Base-by-base conservation (phyloP, 1,139 yeast species). In the Blastobotrys raffinosifermentans region DNA sequence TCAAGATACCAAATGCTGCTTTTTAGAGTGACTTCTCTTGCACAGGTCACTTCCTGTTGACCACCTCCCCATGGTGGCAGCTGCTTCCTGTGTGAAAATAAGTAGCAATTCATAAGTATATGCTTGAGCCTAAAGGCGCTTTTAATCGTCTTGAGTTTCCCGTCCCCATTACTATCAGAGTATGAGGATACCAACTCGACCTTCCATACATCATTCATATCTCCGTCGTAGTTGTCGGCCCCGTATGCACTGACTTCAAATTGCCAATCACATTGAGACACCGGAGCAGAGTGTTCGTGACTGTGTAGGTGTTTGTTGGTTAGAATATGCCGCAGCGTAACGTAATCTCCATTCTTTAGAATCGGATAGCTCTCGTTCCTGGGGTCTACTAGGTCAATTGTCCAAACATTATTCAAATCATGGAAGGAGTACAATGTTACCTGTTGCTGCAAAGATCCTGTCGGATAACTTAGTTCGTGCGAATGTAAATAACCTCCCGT, bases 251-350 rank as follows among this genome's bases (percentile, higher is more conserved):
- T 71, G 0, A 84, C 89, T 57, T 83, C 91, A 45, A 66, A 72
- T 48, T 85, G 77, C 54, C 84, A 83, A 29, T 85, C 94, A 52
- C 80, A 84, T 48, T 83, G 93, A 2, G 87, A 73, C 19, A 83
- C 69, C 4, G 94, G 94, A 0, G 94, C 91, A 41, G 80, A 70
- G 2, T 68, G 62, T 7, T 63, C 45, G 42, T 66, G 72, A 4
- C 80, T 79, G 37, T 75, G 74, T 25, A 86, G 62, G 33, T 75
- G 72, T 39, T 72, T 70, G 4, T 79, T 75, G 0, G 94, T 79
- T 2, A 51, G 48, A 37, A 69, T 69, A 51, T 86, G 94, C 57
- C 72, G 75, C 14, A 86, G 57, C 41, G 77, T 66, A n/a, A 84
- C 61, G 5, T 61, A 60, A 33, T 69, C 74, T 5, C 76, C 76